phyloP scores from a whole-genome alignment of 1,284 basidiomycete species.

The Pyrrhoderma lamaoense region DNA sequence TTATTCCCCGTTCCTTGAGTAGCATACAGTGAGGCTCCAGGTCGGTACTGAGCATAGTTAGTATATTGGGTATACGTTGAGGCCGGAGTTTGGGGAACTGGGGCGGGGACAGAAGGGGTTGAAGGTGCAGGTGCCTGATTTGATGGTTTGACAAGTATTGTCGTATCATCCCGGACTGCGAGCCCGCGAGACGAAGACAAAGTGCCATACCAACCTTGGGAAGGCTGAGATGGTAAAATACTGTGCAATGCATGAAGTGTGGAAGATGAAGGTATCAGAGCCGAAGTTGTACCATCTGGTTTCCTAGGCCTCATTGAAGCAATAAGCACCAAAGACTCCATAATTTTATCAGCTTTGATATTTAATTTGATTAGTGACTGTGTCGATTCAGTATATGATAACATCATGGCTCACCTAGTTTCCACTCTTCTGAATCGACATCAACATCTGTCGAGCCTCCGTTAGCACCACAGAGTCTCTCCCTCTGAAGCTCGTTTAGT shows the following conservation, averaged over 20 bases:
- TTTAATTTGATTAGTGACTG: slow-evolving; percentile 18
- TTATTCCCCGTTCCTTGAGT: too few species aligned
- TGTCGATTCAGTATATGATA: slow-evolving; percentile 1
- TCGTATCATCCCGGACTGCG: slow-evolving; percentile 66
- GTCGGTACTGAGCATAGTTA: slow-evolving; percentile 7
- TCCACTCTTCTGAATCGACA: slow-evolving; percentile 70
- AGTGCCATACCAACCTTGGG: slow-evolving; percentile 67
- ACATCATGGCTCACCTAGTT: slow-evolving; percentile 47
- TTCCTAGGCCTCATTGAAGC: slow-evolving; percentile 62
- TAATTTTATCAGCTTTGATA: slow-evolving; percentile 57
- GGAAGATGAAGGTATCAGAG: slow-evolving; percentile 52
- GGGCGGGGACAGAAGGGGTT: slow-evolving; percentile 29
- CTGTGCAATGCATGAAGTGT: slow-evolving; percentile 60
- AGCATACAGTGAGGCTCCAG: not conserved
- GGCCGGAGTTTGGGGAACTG: slow-evolving; percentile 23
- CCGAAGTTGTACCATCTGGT: slow-evolving; percentile 32
- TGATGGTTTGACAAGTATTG: slow-evolving; percentile 51
- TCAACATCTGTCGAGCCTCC: slow-evolving; percentile 41
- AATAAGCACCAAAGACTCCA: slow-evolving; percentile 60
- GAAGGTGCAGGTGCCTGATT: slow-evolving; percentile 21
- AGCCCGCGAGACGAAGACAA: slow-evolving; percentile 49
- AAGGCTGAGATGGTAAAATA: slow-evolving; percentile 51
- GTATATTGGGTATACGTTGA: slow-evolving; percentile 11
- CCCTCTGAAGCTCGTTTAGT: slow-evolving; percentile 56
- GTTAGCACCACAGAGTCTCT: slow-evolving; percentile 41